A percentile compares a stretch with the other conserved stretches of the same genome.
Conservation (phyloP, 352 stramenopile species). For the Pythium myriotylum region DNA sequence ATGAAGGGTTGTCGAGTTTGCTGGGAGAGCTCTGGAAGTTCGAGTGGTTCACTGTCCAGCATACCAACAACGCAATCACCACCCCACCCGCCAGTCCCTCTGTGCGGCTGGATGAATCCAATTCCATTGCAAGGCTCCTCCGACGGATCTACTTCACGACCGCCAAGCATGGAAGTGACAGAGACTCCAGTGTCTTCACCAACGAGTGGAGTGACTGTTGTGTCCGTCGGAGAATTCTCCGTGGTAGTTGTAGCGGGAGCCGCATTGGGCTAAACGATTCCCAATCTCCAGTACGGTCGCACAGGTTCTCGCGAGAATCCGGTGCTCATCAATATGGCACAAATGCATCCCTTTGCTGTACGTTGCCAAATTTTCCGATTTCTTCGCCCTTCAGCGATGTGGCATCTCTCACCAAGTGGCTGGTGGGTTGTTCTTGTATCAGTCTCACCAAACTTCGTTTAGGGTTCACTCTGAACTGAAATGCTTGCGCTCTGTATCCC, state of each 20-base stretch:
- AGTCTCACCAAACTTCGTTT: no score
- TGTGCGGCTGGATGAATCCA: background rate
- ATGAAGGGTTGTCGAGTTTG: background rate
- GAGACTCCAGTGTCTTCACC: background rate
- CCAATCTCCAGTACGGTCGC: no score
- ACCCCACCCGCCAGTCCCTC: background rate
- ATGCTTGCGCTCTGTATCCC: no score
- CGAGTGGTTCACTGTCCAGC: no score
- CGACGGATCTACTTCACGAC: background rate
- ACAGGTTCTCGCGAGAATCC: no score
- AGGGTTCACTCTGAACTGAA: no score
- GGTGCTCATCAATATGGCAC: no score
- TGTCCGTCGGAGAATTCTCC: background rate
- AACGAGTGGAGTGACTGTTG: background rate
- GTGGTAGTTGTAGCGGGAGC: background rate
- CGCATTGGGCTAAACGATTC: background rate
- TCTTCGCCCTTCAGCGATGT: no score
- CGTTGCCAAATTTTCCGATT: background rate
- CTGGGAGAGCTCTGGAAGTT: no score
- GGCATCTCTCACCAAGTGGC: no score
- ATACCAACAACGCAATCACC: background rate
- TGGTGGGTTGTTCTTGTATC: no score
- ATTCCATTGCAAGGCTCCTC: background rate
- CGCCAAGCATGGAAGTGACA: background rate
- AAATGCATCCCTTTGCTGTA: no score